phyloP scores from a whole-genome alignment of 257 asterid species.

The Henckelia pumila region DNA sequence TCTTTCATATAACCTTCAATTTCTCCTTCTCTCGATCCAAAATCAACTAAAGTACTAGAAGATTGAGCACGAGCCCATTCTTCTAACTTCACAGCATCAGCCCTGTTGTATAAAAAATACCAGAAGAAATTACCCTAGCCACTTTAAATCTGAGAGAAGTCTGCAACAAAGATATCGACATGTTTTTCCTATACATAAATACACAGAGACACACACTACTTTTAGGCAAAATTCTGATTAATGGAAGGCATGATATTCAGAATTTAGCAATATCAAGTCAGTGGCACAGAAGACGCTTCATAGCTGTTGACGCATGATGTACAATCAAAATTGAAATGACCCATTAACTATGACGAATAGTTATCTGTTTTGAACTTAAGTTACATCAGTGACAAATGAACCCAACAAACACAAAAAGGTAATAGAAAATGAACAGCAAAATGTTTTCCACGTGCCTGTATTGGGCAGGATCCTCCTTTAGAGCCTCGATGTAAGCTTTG shows the following conservation, averaged over 20 bases:
- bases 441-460: constrained; percentile 52
- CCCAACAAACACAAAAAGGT: not conserved
- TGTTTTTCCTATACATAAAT: not conserved
- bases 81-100: constrained; percentile 84
- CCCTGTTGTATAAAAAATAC: constrained; percentile 35
- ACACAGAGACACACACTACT: no score
- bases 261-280: not conserved
- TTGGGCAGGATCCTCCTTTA: constrained; percentile 82
- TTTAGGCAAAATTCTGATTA: not conserved
- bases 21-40: constrained; percentile 81
- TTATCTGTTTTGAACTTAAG: not conserved
- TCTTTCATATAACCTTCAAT: constrained; percentile 67
- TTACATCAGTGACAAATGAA: constrained; percentile 12
- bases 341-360: not conserved
- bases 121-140: not conserved
- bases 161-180: not conserved
- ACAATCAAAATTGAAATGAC: constrained; percentile 5
- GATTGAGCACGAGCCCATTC: constrained; percentile 87
- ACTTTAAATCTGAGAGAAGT: not conserved
- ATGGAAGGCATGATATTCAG: not conserved
- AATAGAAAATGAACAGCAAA: not conserved
- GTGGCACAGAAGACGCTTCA: not conserved
- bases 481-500: constrained; percentile 72
- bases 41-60: constrained; percentile 62
- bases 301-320: not conserved